Conservation (phyloP, 768 basidiomycete species). For the Artomyces pyxidatus region DNA sequence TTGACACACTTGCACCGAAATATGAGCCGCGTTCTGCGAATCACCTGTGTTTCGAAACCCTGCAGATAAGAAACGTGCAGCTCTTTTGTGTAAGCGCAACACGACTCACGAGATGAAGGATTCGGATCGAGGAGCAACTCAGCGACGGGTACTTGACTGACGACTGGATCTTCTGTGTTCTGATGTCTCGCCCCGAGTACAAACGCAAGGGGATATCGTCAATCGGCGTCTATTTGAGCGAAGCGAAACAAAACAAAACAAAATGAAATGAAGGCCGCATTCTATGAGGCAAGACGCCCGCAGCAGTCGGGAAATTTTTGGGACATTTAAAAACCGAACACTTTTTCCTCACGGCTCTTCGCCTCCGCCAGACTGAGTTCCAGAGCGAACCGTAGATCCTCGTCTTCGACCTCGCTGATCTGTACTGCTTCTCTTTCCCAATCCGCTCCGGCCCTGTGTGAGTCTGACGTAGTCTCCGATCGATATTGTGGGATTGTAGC, state of each 20-base stretch:
- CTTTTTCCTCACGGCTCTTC: slow-evolving; percentile 5
- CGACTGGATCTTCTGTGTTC: too few species aligned
- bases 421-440: slow-evolving; percentile 5
- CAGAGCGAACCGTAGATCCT: slow-evolving; percentile 13
- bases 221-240: too few species aligned
- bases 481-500: too few species aligned
- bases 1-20: too few species aligned
- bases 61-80: not conserved
- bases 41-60: too few species aligned
- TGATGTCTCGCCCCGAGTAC: too few species aligned
- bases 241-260: not conserved
- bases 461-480: not conserved
- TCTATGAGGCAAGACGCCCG: not conserved
- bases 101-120: not conserved
- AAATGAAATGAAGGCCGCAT: too few species aligned
- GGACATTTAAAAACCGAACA: not conserved
- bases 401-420: slow-evolving; percentile 9
- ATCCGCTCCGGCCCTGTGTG: not conserved
- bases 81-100: not conserved
- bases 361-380: slow-evolving; percentile 15
- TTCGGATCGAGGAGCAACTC: too few species aligned
- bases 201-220: too few species aligned
- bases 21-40: too few species aligned
- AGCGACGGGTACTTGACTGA: too few species aligned
- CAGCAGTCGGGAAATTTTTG: not conserved